phyloP scores from a whole-genome alignment of 495 filamentous ascomycete species.

The Podospora pseudopauciseta region DNA sequence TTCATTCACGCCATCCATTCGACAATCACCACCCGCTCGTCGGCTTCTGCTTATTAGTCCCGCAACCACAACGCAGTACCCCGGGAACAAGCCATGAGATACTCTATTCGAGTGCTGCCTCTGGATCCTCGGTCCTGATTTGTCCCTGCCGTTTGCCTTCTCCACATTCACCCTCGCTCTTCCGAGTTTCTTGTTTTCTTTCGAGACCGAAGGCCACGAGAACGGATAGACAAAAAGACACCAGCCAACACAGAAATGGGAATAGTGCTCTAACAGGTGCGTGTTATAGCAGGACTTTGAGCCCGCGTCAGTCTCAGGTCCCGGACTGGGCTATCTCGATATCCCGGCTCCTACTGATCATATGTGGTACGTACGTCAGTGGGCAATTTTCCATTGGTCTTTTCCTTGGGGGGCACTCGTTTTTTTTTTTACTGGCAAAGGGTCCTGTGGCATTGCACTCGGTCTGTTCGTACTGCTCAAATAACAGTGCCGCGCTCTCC shows the following conservation, averaged over 20 bases:
- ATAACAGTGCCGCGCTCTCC: conserved; percentile 14
- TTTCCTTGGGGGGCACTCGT: not conserved
- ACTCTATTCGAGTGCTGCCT: conserved; percentile 5
- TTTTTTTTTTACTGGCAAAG: not conserved
- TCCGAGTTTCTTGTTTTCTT: conserved; percentile 3
- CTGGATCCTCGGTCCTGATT: conserved; percentile 5
- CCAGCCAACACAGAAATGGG: conserved; percentile 23
- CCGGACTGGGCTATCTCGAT: conserved; percentile 46
- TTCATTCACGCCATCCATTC: conserved; percentile 6
- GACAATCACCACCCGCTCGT: conserved; percentile 9
- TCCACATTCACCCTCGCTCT: not conserved
- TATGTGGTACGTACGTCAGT: conserved; percentile 42
- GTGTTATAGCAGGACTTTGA: conserved; percentile 45
- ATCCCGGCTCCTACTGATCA: conserved; percentile 41
- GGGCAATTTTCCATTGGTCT: conserved; percentile 19
- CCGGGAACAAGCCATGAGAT: conserved; percentile 3
- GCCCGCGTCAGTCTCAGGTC: conserved; percentile 45
- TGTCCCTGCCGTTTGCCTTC: not conserved
- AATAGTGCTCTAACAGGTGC: conserved; percentile 28
- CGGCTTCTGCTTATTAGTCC: not conserved
- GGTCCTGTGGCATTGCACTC: not conserved
- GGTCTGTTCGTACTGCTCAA: conserved; percentile 9
- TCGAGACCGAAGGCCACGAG: not conserved
- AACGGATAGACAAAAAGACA: conserved; percentile 22
- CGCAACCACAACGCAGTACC: not conserved